Percentiles rank a stretch among this genome's conserved stretches.
Evolutionary conservation across 225 moss, liverwort and hornwort species (phyloP).

Genomic region (Marchantia polymorpha): DNA sequence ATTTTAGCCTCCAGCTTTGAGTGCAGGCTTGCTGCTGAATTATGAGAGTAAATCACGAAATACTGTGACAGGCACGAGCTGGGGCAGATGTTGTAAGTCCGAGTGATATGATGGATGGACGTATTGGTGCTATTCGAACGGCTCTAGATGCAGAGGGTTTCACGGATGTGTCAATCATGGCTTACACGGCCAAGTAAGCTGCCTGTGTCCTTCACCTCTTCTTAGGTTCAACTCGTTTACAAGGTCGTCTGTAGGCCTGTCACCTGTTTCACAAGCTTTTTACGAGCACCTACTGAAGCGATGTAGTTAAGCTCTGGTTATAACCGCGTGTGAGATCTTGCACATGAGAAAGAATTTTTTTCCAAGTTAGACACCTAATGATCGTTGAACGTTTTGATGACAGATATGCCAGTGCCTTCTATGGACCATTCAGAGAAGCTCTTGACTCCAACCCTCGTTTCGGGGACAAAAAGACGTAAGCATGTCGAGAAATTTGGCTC

Average conservation of each 20-base stretch:
- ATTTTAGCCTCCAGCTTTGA: no score
- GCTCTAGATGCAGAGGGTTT: slow-evolving; percentile 88
- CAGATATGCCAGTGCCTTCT: slow-evolving; percentile 99
- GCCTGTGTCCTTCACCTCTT: neutral
- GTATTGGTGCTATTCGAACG: slow-evolving; percentile 85
- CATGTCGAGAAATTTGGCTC: no score
- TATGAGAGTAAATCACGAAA: neutral
- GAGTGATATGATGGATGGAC: slow-evolving; percentile 99
- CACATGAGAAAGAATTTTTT: no score
- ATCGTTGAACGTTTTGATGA: neutral
- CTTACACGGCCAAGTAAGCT: slow-evolving; percentile 93
- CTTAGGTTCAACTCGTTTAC: neutral
- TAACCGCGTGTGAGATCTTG: no score
- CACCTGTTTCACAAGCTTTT: neutral
- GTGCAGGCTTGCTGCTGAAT: neutral
- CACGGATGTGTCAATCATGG: slow-evolving; percentile 95
- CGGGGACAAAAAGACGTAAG: slow-evolving; percentile 98
- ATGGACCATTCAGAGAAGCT: slow-evolving; percentile 98
- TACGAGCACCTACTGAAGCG: no score
- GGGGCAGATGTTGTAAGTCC: slow-evolving; percentile 99
- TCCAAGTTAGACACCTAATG: neutral
- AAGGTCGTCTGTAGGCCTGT: neutral
- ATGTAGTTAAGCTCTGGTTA: no score
- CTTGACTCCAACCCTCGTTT: slow-evolving; percentile 96
- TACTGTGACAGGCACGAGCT: slow-evolving; percentile 69